These are phyloP conservation scores for Saturnispora ahearnii DNA, from an alignment of 805 yeast genomes.

Conservation along the genomic window DNA sequence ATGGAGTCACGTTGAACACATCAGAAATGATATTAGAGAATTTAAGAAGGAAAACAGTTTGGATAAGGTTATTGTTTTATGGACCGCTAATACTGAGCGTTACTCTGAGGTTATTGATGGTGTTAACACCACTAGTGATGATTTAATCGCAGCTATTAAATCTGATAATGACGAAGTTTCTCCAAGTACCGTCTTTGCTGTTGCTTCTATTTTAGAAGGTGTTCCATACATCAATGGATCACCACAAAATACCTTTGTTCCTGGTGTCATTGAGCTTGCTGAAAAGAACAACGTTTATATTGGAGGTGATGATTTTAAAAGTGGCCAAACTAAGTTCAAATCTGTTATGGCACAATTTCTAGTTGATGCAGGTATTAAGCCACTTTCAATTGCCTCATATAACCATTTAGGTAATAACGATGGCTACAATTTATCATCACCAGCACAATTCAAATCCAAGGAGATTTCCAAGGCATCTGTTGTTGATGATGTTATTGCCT, in stretches of 20 bases:
- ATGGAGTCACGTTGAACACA: conserved; percentile 83
- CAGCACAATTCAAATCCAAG: conserved; percentile 89
- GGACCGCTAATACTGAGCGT: conserved; percentile 98
- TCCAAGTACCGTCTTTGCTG: conserved; percentile 91
- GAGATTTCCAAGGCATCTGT: conserved; percentile 91
- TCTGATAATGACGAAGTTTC: conserved; percentile 74
- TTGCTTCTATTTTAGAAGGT: conserved; percentile 82
- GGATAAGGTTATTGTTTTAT: conserved; percentile 82
- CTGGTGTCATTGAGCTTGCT: conserved; percentile 87
- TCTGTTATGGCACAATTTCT: conserved; percentile 94
- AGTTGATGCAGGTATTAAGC: conserved; percentile 96
- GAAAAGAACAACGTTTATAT: conserved; percentile 67
- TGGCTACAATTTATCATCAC: conserved; percentile 86
- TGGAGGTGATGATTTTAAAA: conserved; percentile 96
- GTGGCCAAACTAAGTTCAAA: conserved; percentile 92
- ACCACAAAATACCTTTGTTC: conserved; percentile 96
- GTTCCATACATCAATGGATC: conserved; percentile 93
- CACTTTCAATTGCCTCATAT: conserved; percentile 88
- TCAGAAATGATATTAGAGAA: conserved; percentile 73
- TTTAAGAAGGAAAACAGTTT: conserved; percentile 65
- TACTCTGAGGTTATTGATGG: conserved; percentile 70
- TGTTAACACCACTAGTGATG: conserved; percentile 83
- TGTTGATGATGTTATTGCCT: conserved; percentile 87
- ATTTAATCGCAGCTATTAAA: conserved; percentile 65
- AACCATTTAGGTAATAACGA: conserved; percentile 96